These are phyloP conservation scores for Penicillium decumbens DNA, from an alignment of 2,329 filamentous ascomycete genomes.

Conservation along the genomic window DNA sequence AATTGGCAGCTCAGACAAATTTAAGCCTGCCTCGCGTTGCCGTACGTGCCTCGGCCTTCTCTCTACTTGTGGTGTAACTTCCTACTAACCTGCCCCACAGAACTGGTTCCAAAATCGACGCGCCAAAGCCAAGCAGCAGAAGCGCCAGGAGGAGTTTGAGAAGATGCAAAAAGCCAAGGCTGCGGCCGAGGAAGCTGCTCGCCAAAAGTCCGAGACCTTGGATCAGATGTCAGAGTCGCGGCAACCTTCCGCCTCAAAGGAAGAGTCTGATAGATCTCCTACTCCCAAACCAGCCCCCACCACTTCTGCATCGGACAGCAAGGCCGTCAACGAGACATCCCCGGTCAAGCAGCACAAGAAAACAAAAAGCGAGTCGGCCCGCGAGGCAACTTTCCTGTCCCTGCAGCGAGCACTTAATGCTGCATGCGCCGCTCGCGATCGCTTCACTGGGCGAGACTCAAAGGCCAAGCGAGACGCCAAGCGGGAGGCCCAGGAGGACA, in stretches of 20 bases:
- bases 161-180: constrained; percentile 40
- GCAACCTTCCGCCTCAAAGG: constrained; percentile 18
- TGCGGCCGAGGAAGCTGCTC: constrained; percentile 35
- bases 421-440: constrained; percentile 38
- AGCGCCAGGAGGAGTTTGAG: constrained; percentile 48
- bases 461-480: constrained; percentile 8
- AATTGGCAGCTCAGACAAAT: constrained; percentile 47
- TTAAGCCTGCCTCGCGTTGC: constrained; percentile 48
- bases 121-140: constrained; percentile 51
- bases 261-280: constrained; percentile 23
- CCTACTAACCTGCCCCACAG: constrained; percentile 27
- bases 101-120: constrained; percentile 53
- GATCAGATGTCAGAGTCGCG: constrained; percentile 24
- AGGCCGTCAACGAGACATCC: constrained; percentile 17
- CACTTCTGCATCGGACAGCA: constrained; percentile 19
- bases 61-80: not conserved
- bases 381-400: constrained; percentile 43
- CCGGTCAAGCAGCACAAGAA: constrained; percentile 35
- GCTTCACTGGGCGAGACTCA: constrained; percentile 25
- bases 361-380: constrained; percentile 36
- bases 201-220: constrained; percentile 28
- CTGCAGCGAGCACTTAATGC: constrained; percentile 43
- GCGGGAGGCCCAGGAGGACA: not conserved
- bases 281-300: constrained; percentile 29
- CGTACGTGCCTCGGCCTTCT: constrained; percentile 33